Conservation (phyloP, 164 flowering plant genomes). For the Macadamia integrifolia region DNA sequence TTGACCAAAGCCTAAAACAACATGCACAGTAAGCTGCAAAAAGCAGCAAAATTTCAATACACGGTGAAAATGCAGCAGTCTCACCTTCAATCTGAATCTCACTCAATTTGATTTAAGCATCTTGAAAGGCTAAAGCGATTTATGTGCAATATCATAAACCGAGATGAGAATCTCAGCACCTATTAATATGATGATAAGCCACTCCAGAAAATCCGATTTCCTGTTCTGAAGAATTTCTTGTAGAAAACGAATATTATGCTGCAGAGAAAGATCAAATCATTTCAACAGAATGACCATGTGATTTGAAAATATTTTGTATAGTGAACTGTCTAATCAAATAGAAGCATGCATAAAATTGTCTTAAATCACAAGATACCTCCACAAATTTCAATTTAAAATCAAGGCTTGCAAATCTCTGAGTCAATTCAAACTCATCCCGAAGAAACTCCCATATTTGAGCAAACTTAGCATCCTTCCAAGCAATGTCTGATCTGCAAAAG, state of each 20-base stretch:
- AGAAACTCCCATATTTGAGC: slow-evolving; percentile 96
- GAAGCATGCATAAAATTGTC: not conserved
- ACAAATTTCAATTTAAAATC: slow-evolving; percentile 95
- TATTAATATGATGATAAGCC: slow-evolving; percentile 82
- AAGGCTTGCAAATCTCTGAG: slow-evolving; percentile 91
- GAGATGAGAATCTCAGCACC: slow-evolving; percentile 77
- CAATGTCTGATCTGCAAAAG: slow-evolving; percentile 81
- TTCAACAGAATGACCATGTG: not conserved
- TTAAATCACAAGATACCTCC: slow-evolving; percentile 48
- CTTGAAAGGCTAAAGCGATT: slow-evolving; percentile 24
- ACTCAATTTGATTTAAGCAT: not conserved
- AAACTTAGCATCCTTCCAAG: slow-evolving; percentile 94
- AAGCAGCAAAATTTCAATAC: not conserved
- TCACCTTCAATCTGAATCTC: slow-evolving; percentile 4
- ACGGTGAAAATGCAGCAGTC: not conserved
- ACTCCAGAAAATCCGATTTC: slow-evolving; percentile 87
- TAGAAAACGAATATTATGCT: slow-evolving; percentile 90
- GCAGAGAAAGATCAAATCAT: slow-evolving; percentile 26
- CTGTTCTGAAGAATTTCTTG: slow-evolving; percentile 91
- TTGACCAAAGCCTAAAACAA: not conserved
- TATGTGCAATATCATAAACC: slow-evolving; percentile 58
- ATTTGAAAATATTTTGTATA: not conserved
- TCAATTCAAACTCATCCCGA: slow-evolving; percentile 87
- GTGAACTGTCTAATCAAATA: not conserved
- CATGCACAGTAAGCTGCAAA: not conserved